These are phyloP conservation scores for Juglanconis sp. DNA, from an alignment of 2,329 filamentous ascomycete species.

Conservation along the genomic window DNA sequence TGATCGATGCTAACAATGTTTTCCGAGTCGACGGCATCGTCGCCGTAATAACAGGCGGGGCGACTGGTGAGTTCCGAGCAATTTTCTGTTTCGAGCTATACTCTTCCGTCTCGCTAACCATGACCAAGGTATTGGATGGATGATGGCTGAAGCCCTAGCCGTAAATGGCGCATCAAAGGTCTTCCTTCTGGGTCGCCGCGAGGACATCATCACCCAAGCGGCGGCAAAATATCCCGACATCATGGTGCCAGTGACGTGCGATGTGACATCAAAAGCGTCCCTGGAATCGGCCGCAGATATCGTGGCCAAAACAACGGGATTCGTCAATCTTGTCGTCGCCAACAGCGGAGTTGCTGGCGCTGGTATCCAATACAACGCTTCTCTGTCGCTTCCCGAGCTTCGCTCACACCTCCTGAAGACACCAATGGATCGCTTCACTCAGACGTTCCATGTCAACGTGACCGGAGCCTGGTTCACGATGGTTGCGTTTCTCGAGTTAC, in stretches of 20 bases:
- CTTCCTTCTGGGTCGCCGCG: slow-evolving; percentile 49
- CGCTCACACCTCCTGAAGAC: slow-evolving; percentile 45
- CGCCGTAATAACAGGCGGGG: slow-evolving; percentile 54
- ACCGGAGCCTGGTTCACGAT: slow-evolving; percentile 66
- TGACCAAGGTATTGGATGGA: slow-evolving; percentile 44
- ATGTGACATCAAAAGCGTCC: slow-evolving; percentile 44
- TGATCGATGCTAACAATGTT: slow-evolving; percentile 30
- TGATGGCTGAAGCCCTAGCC: slow-evolving; percentile 47
- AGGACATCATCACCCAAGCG: slow-evolving; percentile 39
- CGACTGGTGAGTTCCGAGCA: slow-evolving; percentile 35
- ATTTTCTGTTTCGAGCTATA: background rate
- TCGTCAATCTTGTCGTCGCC: slow-evolving; percentile 62
- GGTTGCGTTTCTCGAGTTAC: slow-evolving; percentile 63
- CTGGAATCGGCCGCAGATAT: slow-evolving; percentile 56
- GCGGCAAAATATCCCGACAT: slow-evolving; percentile 27
- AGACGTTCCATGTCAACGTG: slow-evolving; percentile 54
- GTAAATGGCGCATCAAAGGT: slow-evolving; percentile 48
- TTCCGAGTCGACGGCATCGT: slow-evolving; percentile 50
- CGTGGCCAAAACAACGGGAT: slow-evolving; percentile 52
- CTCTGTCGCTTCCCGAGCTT: slow-evolving; percentile 27
- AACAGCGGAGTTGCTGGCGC: slow-evolving; percentile 55
- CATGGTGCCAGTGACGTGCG: slow-evolving; percentile 35
- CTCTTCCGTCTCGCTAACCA: background rate
- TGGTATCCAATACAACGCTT: slow-evolving; percentile 14
- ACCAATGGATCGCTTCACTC: slow-evolving; percentile 59